Base-by-base conservation (phyloP, 495 filamentous ascomycete genomes). In the Penicillium verhagenii region DNA sequence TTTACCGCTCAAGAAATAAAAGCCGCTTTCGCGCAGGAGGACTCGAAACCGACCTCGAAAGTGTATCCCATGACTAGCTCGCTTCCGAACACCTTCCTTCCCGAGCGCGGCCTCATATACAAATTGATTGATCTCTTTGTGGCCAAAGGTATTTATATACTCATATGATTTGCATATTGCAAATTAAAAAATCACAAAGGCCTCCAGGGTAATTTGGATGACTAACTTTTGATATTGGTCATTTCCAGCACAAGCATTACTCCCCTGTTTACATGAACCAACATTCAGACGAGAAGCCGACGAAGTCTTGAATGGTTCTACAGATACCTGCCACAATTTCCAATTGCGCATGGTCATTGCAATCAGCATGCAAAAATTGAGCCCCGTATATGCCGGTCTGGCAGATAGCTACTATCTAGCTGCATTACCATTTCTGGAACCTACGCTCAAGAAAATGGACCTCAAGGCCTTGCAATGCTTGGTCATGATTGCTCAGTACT, bases 361-460 rank as follows among this genome's bases (percentile, higher is more conserved):
- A 3, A 94, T 96, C 58, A 90, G 88, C 68, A 84, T 96, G 76
- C 92, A 96, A 65, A 95, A 91, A 66, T 75, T 96, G 58, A 89
- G 90, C 64, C 75, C 82, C 2, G 82, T 82, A 43, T 96, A 89
- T 67, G 89, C 90, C 31, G 89, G 89, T 40, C 77, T 96, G 31
- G 92, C 92, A 28, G 92, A 97, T 68, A 89, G 88, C 60, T 96
- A 92, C 71, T 97, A 96, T 63, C 81, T 95, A 4, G 87, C 90
- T 13, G 92, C 93, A 10, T 80, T 96, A 65, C 84, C 84, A 26
- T 87, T 84, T 57, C 80, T 96, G 42, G 90, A 96, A 60, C 80
- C 79, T 1, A 83, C 92, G 11, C 76, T 96, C 33, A 81, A 84
- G 53, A 81, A 83, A 13, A 95, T 92, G 79, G 88, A 96, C 63